Base-by-base conservation (phyloP, 2,329 filamentous ascomycete species). In the Monosporascus cannonballus region DNA sequence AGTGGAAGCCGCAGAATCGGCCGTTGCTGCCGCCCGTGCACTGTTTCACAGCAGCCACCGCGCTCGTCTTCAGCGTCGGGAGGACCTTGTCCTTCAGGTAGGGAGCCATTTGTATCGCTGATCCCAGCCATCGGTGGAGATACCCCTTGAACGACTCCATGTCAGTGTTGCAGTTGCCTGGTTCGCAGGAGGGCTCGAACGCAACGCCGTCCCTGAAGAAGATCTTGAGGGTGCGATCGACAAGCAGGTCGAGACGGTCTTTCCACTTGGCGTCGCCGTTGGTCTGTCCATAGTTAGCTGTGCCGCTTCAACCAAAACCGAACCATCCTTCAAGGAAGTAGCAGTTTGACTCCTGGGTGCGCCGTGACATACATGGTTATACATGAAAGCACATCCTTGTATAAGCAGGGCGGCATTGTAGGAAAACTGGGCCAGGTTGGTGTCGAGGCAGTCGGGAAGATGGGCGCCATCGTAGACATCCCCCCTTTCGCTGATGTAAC, bases 121-220 rank as follows among this genome's bases (percentile, higher is more conserved):
- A 75, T 4, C 80, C 75, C 59, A 90, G 73, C 83, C 85, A 88
- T 41, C 84, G 79, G 59, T 83, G 77, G 18, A 89, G 73, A 53
- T 85, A 84, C 39, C 85, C 86, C 69, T 89, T 89, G 78, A 87
- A 91, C 2, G 82, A 81, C 54, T 81, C 69, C 75, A 90, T 87
- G 61, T 93, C 89, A 47, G 80, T 76, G 53, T 85, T 85, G 73
- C 89, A 93, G 20, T 71, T 77, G 22, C 64, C 70, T 3, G 76
- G 71, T 59, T 90, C 87, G 70, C 89, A 93, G 14, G 83, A 74
- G 3, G 81, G 70, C 67, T 93, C 89, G 52, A 73, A 82, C 60
- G 87, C 83, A 58, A 86, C 74, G 42, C 76, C 76, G 15, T 80
- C 69, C 42, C 74, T 73, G 70, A 82, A 83, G 69, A 83, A 83